Evolutionary conservation across 805 yeast genomes (phyloP), one percentile per base, ranked within the genome.

Genomic region (Kodamaea nitidulidarum): DNA sequence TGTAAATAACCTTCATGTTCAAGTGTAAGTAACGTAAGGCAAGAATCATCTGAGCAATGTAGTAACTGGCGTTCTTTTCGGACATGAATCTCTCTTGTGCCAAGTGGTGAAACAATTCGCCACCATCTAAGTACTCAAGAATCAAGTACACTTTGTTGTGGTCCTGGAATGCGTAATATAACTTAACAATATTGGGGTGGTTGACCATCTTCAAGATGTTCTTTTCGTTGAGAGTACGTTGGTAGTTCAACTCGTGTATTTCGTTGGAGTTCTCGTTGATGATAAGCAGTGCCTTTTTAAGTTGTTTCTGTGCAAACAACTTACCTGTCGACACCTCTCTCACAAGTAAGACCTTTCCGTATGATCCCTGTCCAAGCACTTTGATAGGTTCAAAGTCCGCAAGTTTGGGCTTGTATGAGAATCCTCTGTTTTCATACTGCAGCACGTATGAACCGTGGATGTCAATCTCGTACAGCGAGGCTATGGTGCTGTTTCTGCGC

Each of bases 81-180:
- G 55, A 55, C 50, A 47, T 47, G 34, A 40, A 47, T 12, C 49
- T 32, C 34, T 47, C 50, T 29, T 39, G 42, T 0, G 65, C 61
- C 39, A 68, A 55, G 47, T 68, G 74, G 42, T 65, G 70, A 51
- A 68, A 68, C 26, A 69, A 54, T 50, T 69, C 74, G 3, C 74
- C 74, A 5, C 74, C 74, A 24, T 66, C 68, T 25, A 69, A 54
- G 43, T 68, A 69, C 48, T 69, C 73, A 29, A 69, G 50, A n/a
- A 69, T 61, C 29, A 69, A 49, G 43, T 68, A 69, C 27, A 67
- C 66, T 47, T 64, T 66, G 52, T 69, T 60, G 38, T 57, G 58
- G 49, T 69, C 74, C 47, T 69, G 74, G 37, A 69, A 65, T 11
- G 74, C 73, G 40, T 67, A 69, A 46, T 56, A 67, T 17, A 69